Percentiles rank a stretch among this genome's conserved stretches.
phyloP scores from a whole-genome alignment of 257 asterid genomes.

The Ilex asprella region DNA sequence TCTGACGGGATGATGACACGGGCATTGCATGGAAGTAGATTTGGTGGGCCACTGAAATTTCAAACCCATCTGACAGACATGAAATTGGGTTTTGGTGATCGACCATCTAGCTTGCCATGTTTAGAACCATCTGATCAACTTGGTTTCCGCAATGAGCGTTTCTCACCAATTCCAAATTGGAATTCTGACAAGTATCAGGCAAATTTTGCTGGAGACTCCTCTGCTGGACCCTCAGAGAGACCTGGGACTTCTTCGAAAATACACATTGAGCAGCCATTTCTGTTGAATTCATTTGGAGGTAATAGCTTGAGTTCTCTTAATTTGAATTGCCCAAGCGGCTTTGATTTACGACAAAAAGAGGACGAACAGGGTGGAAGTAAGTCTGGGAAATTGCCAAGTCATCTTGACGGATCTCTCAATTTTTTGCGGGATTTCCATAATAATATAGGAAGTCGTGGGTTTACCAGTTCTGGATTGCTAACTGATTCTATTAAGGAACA shows the following conservation, averaged over 20 bases:
- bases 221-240: slow-evolving; percentile 36
- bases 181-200: slow-evolving; percentile 33
- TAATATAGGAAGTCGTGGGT: slow-evolving; percentile 37
- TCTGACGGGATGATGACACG: slow-evolving; percentile 79
- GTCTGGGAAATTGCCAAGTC: slow-evolving; percentile 39
- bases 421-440: slow-evolving; percentile 16
- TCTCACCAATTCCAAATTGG: slow-evolving; percentile 43
- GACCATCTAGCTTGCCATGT: slow-evolving; percentile 34
- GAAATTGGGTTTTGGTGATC: slow-evolving; percentile 74
- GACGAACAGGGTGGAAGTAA: slow-evolving; percentile 26
- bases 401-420: slow-evolving; percentile 23
- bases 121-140: slow-evolving; percentile 35
- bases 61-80: slow-evolving; percentile 72
- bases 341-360: slow-evolving; percentile 17
- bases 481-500: slow-evolving; percentile 23
- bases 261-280: slow-evolving; percentile 39
- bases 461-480: slow-evolving; percentile 17
- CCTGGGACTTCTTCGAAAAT: slow-evolving; percentile 34
- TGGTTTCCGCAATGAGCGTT: slow-evolving; percentile 15
- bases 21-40: slow-evolving; percentile 52
- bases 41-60: slow-evolving; percentile 43
- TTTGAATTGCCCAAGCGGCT: slow-evolving; percentile 15
- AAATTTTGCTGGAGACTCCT: slow-evolving; percentile 44
- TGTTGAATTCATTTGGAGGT: slow-evolving; percentile 53
- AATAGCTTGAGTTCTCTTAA: slow-evolving; percentile 40